Conservation (phyloP, 192 early-diverging fungal species). For the Gaertneriomyces semiglobifer region DNA sequence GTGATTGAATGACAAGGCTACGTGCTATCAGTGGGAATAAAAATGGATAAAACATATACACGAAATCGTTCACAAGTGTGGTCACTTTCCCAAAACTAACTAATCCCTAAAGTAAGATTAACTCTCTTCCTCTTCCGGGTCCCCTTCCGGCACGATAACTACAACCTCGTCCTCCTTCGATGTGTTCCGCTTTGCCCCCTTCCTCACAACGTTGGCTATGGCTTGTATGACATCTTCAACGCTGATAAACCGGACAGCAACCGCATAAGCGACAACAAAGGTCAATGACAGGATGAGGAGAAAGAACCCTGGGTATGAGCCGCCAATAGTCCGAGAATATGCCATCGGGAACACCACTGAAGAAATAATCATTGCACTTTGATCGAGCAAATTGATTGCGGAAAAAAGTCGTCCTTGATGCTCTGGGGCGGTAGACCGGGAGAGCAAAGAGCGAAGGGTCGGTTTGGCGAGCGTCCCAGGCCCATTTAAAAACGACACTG, state of each 20-base stretch:
- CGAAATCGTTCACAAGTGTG: no score
- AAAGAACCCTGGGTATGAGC: conserved; percentile 5
- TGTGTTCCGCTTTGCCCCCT: no score
- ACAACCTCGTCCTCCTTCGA: no score
- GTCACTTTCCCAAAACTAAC: no score
- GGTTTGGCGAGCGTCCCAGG: conserved; percentile 37
- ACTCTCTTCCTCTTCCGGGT: no score
- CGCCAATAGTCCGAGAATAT: conserved; percentile 30
- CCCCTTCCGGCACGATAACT: no score
- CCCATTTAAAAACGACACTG: conserved; percentile 34
- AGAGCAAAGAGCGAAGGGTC: conserved; percentile 34
- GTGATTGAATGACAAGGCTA: no score
- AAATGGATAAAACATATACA: no score
- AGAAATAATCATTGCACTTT: conserved; percentile 20
- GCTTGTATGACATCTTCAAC: neutral
- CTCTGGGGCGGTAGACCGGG: conserved; percentile 23
- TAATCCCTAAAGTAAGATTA: no score
- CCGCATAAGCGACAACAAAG: neutral
- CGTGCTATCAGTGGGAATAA: no score
- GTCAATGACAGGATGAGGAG: neutral
- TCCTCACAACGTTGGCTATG: no score
- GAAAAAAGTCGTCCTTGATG: conserved; percentile 39
- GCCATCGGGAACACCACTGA: conserved; percentile 28
- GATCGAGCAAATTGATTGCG: conserved; percentile 19
- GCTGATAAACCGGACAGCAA: neutral